Conservation (phyloP, 2,329 filamentous ascomycete genomes). For the Neonectria punicea region DNA sequence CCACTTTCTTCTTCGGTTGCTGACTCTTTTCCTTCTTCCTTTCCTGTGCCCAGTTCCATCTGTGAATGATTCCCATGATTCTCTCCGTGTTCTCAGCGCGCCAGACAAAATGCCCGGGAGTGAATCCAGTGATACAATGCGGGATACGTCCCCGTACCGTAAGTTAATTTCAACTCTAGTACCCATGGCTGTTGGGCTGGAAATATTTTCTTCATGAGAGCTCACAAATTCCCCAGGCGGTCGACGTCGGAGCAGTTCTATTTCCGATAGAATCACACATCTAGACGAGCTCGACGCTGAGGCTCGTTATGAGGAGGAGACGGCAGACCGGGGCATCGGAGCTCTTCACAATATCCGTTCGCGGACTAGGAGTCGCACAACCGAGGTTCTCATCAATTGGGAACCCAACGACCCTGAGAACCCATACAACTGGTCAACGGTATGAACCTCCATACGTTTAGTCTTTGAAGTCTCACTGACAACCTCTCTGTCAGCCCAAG, state of each 20-base stretch:
- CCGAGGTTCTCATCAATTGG: slow-evolving; percentile 56
- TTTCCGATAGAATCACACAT: slow-evolving; percentile 38
- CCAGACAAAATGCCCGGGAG: slow-evolving; percentile 37
- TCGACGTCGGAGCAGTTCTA: slow-evolving; percentile 38
- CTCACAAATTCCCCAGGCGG: slow-evolving; percentile 38
- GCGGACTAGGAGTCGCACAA: slow-evolving; percentile 45
- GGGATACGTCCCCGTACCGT: slow-evolving; percentile 41
- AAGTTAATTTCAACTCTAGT: slow-evolving; percentile 28
- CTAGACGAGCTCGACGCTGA: slow-evolving; percentile 54
- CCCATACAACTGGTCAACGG: slow-evolving; percentile 62
- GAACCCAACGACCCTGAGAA: slow-evolving; percentile 61
- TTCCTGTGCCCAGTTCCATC: slow-evolving; percentile 18
- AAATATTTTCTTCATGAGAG: slow-evolving; percentile 5
- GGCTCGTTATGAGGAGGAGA: slow-evolving; percentile 54
- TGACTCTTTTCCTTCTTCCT: slow-evolving; percentile 1
- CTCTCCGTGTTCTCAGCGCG: slow-evolving; percentile 6
- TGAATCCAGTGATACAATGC: slow-evolving; percentile 43
- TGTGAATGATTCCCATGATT: slow-evolving; percentile 29
- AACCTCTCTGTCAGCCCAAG: slow-evolving; percentile 52
- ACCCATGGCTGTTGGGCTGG: background rate
- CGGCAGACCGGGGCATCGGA: slow-evolving; percentile 49
- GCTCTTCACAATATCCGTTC: slow-evolving; percentile 50
- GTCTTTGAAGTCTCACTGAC: background rate
- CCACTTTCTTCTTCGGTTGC: slow-evolving; percentile 10
- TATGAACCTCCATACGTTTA: slow-evolving; percentile 31